phyloP scores from a whole-genome alignment of 176 grass and related monocot species.

The Microstegium vimineum region DNA sequence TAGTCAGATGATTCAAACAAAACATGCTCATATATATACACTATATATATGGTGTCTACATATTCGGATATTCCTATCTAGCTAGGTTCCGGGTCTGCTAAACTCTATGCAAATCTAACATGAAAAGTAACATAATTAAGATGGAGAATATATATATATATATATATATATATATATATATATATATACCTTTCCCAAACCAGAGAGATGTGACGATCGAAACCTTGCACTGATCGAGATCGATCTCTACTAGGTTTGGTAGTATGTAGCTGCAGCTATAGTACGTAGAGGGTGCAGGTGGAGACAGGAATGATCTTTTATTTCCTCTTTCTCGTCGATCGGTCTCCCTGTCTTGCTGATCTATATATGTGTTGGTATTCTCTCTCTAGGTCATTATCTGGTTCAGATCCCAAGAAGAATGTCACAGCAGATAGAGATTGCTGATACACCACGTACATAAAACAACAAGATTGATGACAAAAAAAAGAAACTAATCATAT shows the following conservation, averaged over 20 bases:
- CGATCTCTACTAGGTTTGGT: slow-evolving; percentile 23
- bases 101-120: neutral
- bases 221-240: slow-evolving; percentile 29
- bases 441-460: neutral
- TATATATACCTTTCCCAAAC: slow-evolving; percentile 30
- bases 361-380: neutral
- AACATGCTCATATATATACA: neutral
- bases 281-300: slow-evolving; percentile 1
- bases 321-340: slow-evolving; percentile 13
- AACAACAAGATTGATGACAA: neutral
- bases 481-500: neutral
- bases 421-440: neutral
- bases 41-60: neutral
- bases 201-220: slow-evolving; percentile 19
- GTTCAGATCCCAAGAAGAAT: slow-evolving; percentile 62
- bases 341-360: neutral
- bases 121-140: neutral
- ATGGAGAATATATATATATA: too few relatives aligned
- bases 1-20: neutral
- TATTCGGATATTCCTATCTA: neutral
- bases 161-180: too few relatives aligned
- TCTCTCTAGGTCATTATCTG: slow-evolving; percentile 27
- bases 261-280: slow-evolving; percentile 6
- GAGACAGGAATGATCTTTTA: slow-evolving; percentile 34
- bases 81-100: neutral